Evolutionary conservation across 441 rosid species (phyloP), one percentile per base, ranked within the genome.

Genomic region (Bocquillonia castaneifolia): DNA sequence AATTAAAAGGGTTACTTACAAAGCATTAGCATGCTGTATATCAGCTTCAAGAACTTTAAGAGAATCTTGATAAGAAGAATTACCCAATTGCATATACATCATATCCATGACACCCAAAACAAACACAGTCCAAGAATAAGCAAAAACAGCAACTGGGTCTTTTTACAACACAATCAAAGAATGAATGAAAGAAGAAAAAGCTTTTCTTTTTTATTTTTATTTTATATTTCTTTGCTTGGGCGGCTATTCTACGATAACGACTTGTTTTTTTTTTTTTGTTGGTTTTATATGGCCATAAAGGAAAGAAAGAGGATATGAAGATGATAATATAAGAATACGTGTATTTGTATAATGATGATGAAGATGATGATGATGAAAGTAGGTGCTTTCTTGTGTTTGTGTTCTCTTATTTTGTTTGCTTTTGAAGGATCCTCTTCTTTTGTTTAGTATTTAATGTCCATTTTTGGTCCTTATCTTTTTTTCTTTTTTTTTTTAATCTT

Each of bases 21-120:
- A 76, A 77, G 90, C 81, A 83, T 93, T 93, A 28, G 97, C 97
- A 76, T 88, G 88, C 32, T 88, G 91, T 12, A 93, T 85, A 75
- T 93, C 97, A 69, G 95, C 96, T 80, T 91, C 96, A 17, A 93
- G 69, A 59, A 82, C 82, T 75, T 90, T 87, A 67, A 93, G 74
- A 37, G 92, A 88, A 56, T 93, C 99, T 80, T 83, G 84, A 71
- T 86, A 88, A 64, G 97, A 88, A 54, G 89, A 81, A 78, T 82
- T 84, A 48, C 80, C 81, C 82, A 89, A 74, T 80, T 93, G 88
- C 72, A 82, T 83, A 76, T 81, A 79, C 96, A 90, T 53, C 87
- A 82, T 76, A 79, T 78, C 89, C 88, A 84, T 88, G 76, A 66
- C 63, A 25, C 25, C 22, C 69, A 12, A 56, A 71, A 51, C 47